Base-by-base conservation (phyloP, 345 rosid species). In the Populus davidiana region DNA sequence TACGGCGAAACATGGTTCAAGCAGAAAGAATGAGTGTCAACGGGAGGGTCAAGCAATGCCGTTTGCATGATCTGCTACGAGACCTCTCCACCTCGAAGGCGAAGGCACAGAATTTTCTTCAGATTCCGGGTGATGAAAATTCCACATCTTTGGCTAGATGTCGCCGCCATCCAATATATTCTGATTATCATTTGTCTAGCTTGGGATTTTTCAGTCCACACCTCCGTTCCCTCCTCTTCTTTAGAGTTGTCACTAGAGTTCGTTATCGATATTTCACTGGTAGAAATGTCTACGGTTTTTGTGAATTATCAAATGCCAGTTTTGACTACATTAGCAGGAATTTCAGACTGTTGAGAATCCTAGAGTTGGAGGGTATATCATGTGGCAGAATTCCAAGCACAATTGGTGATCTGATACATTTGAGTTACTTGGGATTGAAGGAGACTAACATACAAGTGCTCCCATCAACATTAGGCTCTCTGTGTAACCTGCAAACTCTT, bases 1-100 rank as follows among this genome's bases (percentile, higher is more conserved):
- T 81, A 4, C 78, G 78, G 33, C 76, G 81, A 70, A 81, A 76
- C 66, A 72, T 81, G 74, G 73, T 84, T 78, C 82, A 84, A 75
- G 86, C 76, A 70, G 50, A 49, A 71, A 16, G 38, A 79, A 39
- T 39, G 35, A 33, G 83, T 25, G 41, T 13, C 66, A 76, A 73
- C 17, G 47, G 73, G 1, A 69, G 77, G 73, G 61, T 76, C 54
- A 77, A 79, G 70, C 72, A 71, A 3, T 83, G 81, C 17, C 67
- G 81, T 5, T 67, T 79, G 54, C 79, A 83, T 54, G 81, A 79
- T 70, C 43, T 79, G 7, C 43, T 76, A 11, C 65, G 78, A 64
- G 85, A 79, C 16, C 78, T 83, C 31, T 68, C 82, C 33, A 72
- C 79, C 52, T 56, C 71, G 39, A 82, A 75, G 70, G 85, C 80